Evolutionary conservation across 169 alveolate species (phyloP), one percentile per base, ranked within the genome.

Genomic region (Eimeria zaria): DNA sequence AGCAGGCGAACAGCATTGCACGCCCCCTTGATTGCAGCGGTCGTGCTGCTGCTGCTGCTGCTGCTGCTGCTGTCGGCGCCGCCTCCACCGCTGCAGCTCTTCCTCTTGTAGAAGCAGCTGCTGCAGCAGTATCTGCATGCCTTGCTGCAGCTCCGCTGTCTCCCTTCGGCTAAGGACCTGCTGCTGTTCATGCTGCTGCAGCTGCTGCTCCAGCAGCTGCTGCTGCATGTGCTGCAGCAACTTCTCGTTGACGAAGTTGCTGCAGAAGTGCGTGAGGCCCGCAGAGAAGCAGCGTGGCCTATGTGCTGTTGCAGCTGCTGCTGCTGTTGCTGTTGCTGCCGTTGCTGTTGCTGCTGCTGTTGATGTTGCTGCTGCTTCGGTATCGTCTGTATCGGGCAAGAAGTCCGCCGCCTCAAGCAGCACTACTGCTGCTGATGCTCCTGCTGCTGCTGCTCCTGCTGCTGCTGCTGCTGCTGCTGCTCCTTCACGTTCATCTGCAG

Each of bases 141-240:
- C 73, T n/a, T 81, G 90, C 67, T 81, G 90, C 90, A 81, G 90
- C 44, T 46, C 73, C 14, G 90, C 90, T 1, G 71, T 81, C 27
- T 46, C 90, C 46, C 55, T 81, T 27, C 53, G 90, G 22, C 71
- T 46, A 36, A 81, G 71, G 41, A 81, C 90, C 58, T 62, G 48
- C 90, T 81, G 90, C 90, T 46, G 53, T 20, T 58, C 33, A 18
- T 53, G 55, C 90, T 81, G 90, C 90, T 36, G 90, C 90, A 81
- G 44, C 27, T 46, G 90, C 46, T 81, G 90, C 73, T 36, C 73
- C 51, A 81, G 90, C 90, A 81, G 90, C 90, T 81, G 90, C 90
- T 81, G 90, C 71, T 46, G 90, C 90, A 81, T 53, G 90, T 81
- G 90, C 73, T 81, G 90, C 90, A 53, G 90, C 73, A 81, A 73